Evolutionary conservation across 2,329 filamentous ascomycete species (phyloP).

Genomic region (Zymoseptoria brevis): DNA sequence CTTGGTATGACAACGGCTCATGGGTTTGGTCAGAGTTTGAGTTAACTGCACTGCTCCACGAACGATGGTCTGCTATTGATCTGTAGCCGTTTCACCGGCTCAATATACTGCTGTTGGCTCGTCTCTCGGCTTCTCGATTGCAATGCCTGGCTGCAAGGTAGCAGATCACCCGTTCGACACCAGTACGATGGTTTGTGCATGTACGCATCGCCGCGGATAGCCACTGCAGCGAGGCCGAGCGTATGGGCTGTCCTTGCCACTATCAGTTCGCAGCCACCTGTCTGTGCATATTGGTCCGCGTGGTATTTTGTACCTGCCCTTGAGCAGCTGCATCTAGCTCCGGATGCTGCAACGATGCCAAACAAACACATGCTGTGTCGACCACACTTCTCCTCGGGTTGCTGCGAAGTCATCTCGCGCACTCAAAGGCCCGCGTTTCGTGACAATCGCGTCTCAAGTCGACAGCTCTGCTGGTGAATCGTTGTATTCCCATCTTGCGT

Average conservation of each 20-base stretch:
- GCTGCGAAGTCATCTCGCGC: no score
- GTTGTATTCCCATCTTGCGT: background rate
- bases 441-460: no score
- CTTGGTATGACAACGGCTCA: no score
- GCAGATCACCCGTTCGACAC: background rate
- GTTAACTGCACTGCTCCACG: no score
- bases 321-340: no score
- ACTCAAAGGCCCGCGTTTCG: no score
- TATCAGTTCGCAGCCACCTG: background rate
- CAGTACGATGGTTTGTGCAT: background rate
- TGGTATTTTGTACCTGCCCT: background rate
- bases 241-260: background rate
- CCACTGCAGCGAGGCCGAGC: background rate
- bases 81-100: no score
- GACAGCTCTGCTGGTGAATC: background rate
- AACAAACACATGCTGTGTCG: no score
- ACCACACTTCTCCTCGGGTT: no score
- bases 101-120: background rate
- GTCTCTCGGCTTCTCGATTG: background rate
- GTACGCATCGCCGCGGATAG: background rate
- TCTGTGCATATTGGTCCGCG: background rate
- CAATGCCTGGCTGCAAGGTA: background rate
- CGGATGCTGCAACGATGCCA: no score
- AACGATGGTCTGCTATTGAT: no score
- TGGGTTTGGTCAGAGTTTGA: no score